Evolutionary conservation across 257 asterid species (phyloP).

Genomic region (Przewalskia tangutica): DNA sequence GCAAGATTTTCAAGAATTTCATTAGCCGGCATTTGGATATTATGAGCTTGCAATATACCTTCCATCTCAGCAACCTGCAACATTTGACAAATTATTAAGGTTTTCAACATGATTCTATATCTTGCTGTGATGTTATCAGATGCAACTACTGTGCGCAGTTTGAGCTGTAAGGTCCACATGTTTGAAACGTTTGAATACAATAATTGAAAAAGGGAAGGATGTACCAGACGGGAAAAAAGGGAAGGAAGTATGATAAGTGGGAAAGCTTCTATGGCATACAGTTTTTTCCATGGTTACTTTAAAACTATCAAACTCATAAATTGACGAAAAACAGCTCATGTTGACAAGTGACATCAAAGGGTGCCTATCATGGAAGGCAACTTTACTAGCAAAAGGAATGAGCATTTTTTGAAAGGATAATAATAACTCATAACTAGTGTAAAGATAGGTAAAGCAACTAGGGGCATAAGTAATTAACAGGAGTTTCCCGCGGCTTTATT

Average conservation of each 20-base stretch:
- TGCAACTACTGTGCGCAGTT: background rate
- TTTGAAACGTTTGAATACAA: background rate
- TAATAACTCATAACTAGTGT: background rate
- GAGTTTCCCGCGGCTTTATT: background rate
- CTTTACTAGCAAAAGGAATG: background rate
- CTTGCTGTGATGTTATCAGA: background rate
- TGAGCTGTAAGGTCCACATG: background rate
- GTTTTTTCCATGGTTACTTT: background rate
- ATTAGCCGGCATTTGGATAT: conserved; percentile 55
- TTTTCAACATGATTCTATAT: background rate
- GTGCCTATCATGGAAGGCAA: background rate
- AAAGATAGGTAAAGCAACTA: background rate
- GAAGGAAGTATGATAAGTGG: background rate
- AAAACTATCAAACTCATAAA: background rate
- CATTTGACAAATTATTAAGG: background rate
- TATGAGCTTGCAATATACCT: conserved; percentile 65
- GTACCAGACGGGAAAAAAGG: background rate
- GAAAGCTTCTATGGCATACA: background rate
- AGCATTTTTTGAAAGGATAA: background rate
- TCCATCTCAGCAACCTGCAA: conserved; percentile 90
- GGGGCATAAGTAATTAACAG: background rate
- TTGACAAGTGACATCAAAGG: background rate
- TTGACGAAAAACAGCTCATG: background rate
- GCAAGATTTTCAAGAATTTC: conserved; percentile 82
- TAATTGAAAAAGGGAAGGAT: background rate